These are phyloP conservation scores for Curvularia hawaiiensis DNA, from an alignment of 2,329 filamentous ascomycete genomes.

Conservation along the genomic window DNA sequence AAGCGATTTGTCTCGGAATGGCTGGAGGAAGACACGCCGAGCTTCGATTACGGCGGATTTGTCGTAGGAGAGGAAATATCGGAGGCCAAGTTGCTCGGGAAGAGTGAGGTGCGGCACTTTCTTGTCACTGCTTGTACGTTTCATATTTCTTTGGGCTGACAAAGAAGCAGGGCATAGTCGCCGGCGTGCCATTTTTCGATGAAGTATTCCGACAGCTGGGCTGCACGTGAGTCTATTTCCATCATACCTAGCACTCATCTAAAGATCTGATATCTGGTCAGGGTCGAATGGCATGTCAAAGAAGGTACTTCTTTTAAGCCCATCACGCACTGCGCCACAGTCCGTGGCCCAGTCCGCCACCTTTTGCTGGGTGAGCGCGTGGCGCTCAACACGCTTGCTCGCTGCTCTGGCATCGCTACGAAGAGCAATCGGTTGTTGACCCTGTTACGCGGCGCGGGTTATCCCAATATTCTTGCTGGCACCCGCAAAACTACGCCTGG, in stretches of 20 bases:
- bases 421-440: slow-evolving; percentile 57
- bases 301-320: slow-evolving; percentile 73
- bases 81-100: slow-evolving; percentile 60
- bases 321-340: slow-evolving; percentile 73
- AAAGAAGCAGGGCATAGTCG: slow-evolving; percentile 70
- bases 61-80: slow-evolving; percentile 76
- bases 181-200: slow-evolving; percentile 92
- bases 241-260: neutral
- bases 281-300: slow-evolving; percentile 82
- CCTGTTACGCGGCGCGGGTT: slow-evolving; percentile 67
- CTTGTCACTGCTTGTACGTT: too few species aligned
- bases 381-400: slow-evolving; percentile 85
- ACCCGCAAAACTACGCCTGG: slow-evolving; percentile 97
- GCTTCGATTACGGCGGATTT: slow-evolving; percentile 96
- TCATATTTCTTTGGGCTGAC: neutral
- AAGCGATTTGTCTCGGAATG: slow-evolving; percentile 80
- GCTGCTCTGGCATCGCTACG: slow-evolving; percentile 90
- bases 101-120: slow-evolving; percentile 54
- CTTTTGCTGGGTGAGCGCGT: slow-evolving; percentile 92
- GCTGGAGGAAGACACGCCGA: slow-evolving; percentile 95
- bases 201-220: slow-evolving; percentile 90
- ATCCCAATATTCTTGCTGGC: slow-evolving; percentile 83
- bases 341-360: slow-evolving; percentile 80
- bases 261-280: slow-evolving; percentile 23
- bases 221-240: slow-evolving; percentile 64